Evolutionary conservation across 2,329 filamentous ascomycete genomes (phyloP), one percentile per base, ranked within the genome.

Genomic region (Macroventuria anomochaeta): DNA sequence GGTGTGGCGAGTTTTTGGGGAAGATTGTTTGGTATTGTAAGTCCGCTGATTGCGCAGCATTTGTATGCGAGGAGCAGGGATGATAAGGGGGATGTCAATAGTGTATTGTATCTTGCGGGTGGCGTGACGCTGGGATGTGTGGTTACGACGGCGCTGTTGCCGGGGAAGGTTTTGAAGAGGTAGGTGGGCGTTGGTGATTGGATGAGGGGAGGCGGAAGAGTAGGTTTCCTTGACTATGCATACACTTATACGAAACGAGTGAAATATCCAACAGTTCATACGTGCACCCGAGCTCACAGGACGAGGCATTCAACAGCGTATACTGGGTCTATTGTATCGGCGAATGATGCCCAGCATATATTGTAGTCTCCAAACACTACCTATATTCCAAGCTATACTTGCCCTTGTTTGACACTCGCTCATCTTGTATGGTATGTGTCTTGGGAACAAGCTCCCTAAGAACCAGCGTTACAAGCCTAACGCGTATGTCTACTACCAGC

Each of bases 1-100:
- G 84, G 84, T 0, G 56, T 85, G 11, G 82, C 83, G 2, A 82
- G 80, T 54, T 86, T 85, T 62, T 85, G 82, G 81, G 84, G 84
- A 1, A 69, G 84, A 2, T 47, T 86, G 20, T 84, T 84, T 58
- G 80, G 81, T 8, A 85, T 86, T 37, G 77, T 86, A 13, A 82
- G 81, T 31, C 84, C 84, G 0, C 62, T 85, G 31, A 82, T 83
- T 46, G 82, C 81, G 4, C 79, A 83, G 58, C 72, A 80, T n/a
- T 65, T 70, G 53, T 70, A 64, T 61, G 69, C 70, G 7, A 65
- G 46, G 12, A 66, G 61, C 39, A 61, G 33, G 2, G 61, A 62
- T 42, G 69, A 66, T 0, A 59, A 68, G 6, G 72, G 77, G 0
- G 72, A 77, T 32, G 65, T 80, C 5, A 83, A 85, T 53, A 75